Base-by-base conservation (phyloP, 148 eudicot species). In the Cornus florida region DNA sequence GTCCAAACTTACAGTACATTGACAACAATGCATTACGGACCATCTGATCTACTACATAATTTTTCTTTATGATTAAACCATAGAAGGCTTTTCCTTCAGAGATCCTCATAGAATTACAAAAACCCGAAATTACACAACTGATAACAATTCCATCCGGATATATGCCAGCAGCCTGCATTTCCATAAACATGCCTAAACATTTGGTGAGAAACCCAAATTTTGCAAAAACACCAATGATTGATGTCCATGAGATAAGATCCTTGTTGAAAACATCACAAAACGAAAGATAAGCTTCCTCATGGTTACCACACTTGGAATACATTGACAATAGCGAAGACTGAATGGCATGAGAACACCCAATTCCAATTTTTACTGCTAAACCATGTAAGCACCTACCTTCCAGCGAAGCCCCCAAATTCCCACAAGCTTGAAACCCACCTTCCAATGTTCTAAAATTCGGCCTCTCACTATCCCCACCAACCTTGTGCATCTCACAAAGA, bases 401-500 rank as follows among this genome's bases (percentile, higher is more conserved):
- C 33, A 7, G 38, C 84, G 89, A 81, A 38, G 78, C 88, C 72
- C 86, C 87, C 85, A 90, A 75, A 81, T 91, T 73, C 57, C 85
- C 92, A 83, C 93, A 91, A 6, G 94, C 94, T 83, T 85, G 88
- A 73, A 93, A 87, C 20, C 97, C 95, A 10, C 90, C 94, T 87
- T 87, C 91, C 35, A 93, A 76, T n/a, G 93, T 93, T 74, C 97
- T 83, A 66, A 78, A 74, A 87, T 93, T 93, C 35, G 92, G 95
- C 73, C 84, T 81, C 81, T 82, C 89, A 24, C 68, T 56, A 67
- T 86, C 76, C 41, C 75, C 87, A 17, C 89, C 84, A 72, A 48
- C 71, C 82, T 80, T 86, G 75, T 86, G 88, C 97, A 91, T 90
- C 81, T 83, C 70, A 79, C 88, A 82, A n/a, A 93, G 57, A 80